Evolutionary conservation across 1,284 basidiomycete species (phyloP).

Genomic region (Austroboletus olivaceoglutinosus): DNA sequence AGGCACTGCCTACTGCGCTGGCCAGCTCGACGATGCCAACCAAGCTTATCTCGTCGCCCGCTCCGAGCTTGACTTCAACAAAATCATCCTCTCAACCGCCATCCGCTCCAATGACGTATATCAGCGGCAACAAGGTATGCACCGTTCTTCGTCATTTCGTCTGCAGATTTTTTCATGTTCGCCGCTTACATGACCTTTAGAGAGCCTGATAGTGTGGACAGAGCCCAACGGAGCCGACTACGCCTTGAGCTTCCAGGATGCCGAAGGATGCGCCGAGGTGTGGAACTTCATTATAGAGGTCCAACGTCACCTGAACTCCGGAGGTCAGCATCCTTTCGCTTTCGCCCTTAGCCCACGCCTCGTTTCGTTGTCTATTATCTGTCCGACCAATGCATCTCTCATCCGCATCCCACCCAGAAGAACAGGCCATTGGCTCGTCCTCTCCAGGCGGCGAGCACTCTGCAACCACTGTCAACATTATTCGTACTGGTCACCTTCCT

Average conservation of each 20-base stretch:
- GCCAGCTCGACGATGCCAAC: conserved; percentile 76
- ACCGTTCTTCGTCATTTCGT: conserved; percentile 4
- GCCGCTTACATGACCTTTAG: conserved; percentile 41
- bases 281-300: conserved; percentile 98
- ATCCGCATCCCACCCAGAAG: conserved; percentile 37
- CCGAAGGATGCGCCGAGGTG: conserved; percentile 93
- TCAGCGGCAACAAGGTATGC: conserved; percentile 86
- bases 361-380: conserved; percentile 1
- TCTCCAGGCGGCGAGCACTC: conserved; percentile 61
- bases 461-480: conserved; percentile 59
- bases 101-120: conserved; percentile 86
- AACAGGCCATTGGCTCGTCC: conserved; percentile 48
- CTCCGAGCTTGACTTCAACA: conserved; percentile 68
- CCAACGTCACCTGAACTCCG: conserved; percentile 76
- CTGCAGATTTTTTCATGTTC: conserved; percentile 2
- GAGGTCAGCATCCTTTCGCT: conserved; percentile 43
- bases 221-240: conserved; percentile 94
- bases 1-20: conserved; percentile 91
- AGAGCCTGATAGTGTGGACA: conserved; percentile 99
- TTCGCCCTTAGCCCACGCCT: conserved; percentile 12
- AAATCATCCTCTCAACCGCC: conserved; percentile 69
- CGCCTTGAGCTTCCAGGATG: conserved; percentile 95
- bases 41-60: conserved; percentile 85
- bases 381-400: conserved; percentile 17
- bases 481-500: conserved; percentile 70